A percentile compares a stretch with the other conserved stretches of the same genome.
Evolutionary conservation across 169 alveolate species (phyloP).

Genomic region (Cryptosporidium ubiquitum): DNA sequence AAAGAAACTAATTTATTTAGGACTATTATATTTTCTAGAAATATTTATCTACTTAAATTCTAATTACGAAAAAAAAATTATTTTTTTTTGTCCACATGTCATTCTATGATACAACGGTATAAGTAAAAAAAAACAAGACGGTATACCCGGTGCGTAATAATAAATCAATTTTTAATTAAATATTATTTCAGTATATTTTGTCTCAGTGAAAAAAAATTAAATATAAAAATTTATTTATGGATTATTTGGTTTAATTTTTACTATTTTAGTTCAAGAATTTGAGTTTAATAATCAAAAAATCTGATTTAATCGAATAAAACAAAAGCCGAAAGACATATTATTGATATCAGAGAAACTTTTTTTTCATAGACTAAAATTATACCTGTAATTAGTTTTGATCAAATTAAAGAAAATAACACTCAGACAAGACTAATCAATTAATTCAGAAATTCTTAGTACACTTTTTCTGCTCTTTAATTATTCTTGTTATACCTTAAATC

Average conservation of each 20-base stretch:
- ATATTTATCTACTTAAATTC: background rate
- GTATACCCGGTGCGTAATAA: background rate
- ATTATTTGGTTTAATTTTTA: no score
- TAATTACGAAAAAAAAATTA: background rate
- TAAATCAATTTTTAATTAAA: background rate
- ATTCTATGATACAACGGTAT: background rate
- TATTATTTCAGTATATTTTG: background rate
- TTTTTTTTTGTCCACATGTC: constrained; percentile 2
- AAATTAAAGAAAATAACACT: no score
- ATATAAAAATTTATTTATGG: background rate
- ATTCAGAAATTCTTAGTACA: no score
- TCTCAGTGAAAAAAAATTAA: background rate
- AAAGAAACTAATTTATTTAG: background rate
- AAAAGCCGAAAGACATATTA: background rate
- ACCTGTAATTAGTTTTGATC: no score
- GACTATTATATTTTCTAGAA: no score
- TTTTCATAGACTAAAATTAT: background rate
- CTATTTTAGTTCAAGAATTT: no score
- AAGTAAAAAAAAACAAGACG: background rate
- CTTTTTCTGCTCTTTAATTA: background rate
- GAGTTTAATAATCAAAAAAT: no score
- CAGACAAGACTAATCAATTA: background rate
- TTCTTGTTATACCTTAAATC: no score
- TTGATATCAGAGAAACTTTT: background rate
- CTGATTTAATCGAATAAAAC: background rate